Base-by-base conservation (phyloP, 345 rosid species). In the Cardiospermum halicacabum region DNA sequence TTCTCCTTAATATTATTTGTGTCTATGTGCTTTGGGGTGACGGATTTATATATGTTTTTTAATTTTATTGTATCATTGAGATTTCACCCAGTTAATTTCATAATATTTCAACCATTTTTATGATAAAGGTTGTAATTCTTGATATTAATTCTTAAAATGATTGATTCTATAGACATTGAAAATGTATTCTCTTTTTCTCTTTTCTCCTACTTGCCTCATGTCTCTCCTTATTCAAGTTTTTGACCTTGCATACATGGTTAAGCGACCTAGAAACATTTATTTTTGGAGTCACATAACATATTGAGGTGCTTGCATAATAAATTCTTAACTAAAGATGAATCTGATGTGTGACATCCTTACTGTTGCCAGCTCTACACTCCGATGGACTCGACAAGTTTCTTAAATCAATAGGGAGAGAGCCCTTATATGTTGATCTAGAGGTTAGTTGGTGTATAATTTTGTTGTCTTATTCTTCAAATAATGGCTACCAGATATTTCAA, bases 401-500 rank as follows among this genome's bases (percentile, higher is more conserved):
- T 19, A 68, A 78, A 72, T 88, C 98, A 18, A 78, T 80, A 47
- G 90, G 80, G 56, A 84, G 86, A 77, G 84, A 78, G 36, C 72
- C 97, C 3, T 62, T 74, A 16, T 93, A 88, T 24, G 70, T 88
- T 43, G 96, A 93, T 72, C 75, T 93, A 30, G 92, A 90, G 97
- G 98, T 81, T 65, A 79, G 69, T 53, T 27, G 5, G 55, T 51
- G 34, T 77, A 53, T 42, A 43, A 7, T 37, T 60, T 50, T 40
- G 30, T 73, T 31, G 12, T 49, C 18, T 56, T 28, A 19, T 50
- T 72, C 30, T 36, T 53, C 58, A 4, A 19, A 34, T 58, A 28
- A 47, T 67, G 68, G 11, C 64, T 28, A 8, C 25, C 24, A 18
- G 34, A 43, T 42, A 24, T 19, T 58, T 27, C 42, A 15, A 37